Percentiles rank a stretch among this genome's conserved stretches.
Evolutionary conservation across 2,329 filamentous ascomycete genomes (phyloP).

Genomic region (Colletotrichum plurivorum): DNA sequence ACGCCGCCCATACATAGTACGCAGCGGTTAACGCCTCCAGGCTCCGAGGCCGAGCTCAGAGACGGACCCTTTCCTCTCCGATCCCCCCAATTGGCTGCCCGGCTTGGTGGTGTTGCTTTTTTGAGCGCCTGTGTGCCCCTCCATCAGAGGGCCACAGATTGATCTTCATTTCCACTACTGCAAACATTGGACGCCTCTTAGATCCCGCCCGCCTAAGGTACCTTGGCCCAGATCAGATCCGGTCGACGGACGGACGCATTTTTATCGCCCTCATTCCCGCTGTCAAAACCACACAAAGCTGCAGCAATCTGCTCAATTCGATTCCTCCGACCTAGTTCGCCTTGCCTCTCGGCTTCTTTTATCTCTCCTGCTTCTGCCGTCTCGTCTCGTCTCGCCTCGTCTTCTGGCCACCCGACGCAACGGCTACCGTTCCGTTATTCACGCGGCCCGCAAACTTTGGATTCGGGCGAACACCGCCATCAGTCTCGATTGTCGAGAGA

Average conservation of each 20-base stretch:
- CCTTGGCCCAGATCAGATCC: constrained; percentile 27
- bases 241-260: constrained; percentile 16
- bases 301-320: background rate
- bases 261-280: constrained; percentile 31
- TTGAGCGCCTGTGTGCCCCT: constrained; percentile 1
- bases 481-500: background rate
- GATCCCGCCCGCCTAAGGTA: constrained; percentile 30
- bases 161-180: constrained; percentile 40
- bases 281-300: constrained; percentile 3
- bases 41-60: constrained; percentile 4
- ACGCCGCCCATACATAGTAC: constrained; percentile 15
- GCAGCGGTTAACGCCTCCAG: constrained; percentile 15
- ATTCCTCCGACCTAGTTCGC: background rate
- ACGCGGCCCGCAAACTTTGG: background rate
- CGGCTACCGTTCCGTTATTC: background rate
- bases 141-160: constrained; percentile 23
- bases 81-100: background rate
- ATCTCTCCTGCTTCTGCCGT: background rate
- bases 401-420: background rate
- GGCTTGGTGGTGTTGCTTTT: constrained; percentile 25
- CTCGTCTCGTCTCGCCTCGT: background rate
- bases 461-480: background rate
- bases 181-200: constrained; percentile 40
- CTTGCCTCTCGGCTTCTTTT: background rate
- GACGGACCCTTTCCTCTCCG: background rate